Conservation (phyloP, 106 monocot species). For the Alisma plantagoaquatica region DNA sequence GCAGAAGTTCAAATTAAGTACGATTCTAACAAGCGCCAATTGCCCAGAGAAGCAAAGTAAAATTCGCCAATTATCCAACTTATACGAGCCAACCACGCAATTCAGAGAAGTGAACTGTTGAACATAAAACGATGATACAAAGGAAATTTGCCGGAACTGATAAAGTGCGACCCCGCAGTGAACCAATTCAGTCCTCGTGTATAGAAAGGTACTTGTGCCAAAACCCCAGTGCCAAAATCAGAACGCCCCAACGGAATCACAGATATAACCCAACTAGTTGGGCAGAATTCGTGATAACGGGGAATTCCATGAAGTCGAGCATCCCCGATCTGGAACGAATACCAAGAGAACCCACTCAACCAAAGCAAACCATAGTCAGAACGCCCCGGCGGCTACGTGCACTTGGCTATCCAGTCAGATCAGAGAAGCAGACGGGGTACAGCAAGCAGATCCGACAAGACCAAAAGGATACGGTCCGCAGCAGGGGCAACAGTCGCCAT, state of each 20-base stretch:
- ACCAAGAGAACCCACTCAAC: not conserved
- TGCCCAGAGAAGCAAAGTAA: not conserved
- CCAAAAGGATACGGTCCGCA: constrained; percentile 15
- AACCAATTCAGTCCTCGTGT: too few species aligned
- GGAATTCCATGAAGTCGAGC: too few species aligned
- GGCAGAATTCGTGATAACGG: too few species aligned
- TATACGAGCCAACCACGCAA: not conserved
- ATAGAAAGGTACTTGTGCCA: too few species aligned
- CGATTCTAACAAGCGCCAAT: not conserved
- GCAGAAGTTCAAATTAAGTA: not conserved
- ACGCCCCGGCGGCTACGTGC: not conserved
- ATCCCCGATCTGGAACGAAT: too few species aligned
- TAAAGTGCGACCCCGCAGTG: too few species aligned
- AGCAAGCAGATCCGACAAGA: not conserved
- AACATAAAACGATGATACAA: too few species aligned
- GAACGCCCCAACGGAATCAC: too few species aligned
- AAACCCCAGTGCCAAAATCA: too few species aligned
- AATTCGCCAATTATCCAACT: not conserved
- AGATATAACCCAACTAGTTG: too few species aligned
- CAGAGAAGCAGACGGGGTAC: not conserved
- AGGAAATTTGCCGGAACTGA: too few species aligned
- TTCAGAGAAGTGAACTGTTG: too few species aligned
- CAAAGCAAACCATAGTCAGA: not conserved
- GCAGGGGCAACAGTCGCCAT: constrained; percentile 23
- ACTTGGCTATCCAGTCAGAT: not conserved